These are phyloP conservation scores for Fusarium domesticum DNA, from an alignment of 2,329 filamentous ascomycete genomes.

Conservation along the genomic window DNA sequence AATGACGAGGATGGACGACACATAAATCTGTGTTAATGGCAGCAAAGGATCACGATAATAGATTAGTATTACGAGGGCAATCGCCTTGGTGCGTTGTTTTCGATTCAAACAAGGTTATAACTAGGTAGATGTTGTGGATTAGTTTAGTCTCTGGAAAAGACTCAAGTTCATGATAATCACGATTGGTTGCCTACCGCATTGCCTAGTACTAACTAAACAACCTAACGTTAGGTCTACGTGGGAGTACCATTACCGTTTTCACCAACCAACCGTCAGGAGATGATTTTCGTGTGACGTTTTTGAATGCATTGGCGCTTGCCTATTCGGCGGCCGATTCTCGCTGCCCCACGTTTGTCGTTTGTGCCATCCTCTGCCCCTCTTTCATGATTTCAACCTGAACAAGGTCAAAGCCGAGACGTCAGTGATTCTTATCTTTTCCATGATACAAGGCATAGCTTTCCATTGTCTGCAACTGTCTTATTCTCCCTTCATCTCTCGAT, in stretches of 20 bases:
- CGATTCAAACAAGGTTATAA: conserved; percentile 9
- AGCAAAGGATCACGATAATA: neutral
- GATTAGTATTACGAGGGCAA: neutral
- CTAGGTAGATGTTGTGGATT: conserved; percentile 22
- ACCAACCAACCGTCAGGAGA: no score
- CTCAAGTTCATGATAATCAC: conserved; percentile 23
- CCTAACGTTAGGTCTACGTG: no score
- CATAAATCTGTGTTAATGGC: neutral
- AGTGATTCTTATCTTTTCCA: neutral
- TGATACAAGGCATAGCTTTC: neutral
- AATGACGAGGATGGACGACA: neutral
- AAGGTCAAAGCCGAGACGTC: neutral
- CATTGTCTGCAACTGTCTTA: neutral
- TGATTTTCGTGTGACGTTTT: conserved; percentile 27
- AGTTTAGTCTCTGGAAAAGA: conserved; percentile 14
- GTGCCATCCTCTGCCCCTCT: conserved; percentile 17
- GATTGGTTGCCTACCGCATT: no score
- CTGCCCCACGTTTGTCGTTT: conserved; percentile 19
- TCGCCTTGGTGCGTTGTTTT: conserved; percentile 15
- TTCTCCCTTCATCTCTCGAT: neutral
- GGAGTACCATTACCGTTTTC: no score
- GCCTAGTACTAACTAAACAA: no score
- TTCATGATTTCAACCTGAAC: conserved; percentile 13
- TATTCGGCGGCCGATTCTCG: conserved; percentile 9
- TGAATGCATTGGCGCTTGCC: conserved; percentile 21